Base-by-base conservation (phyloP, 768 basidiomycete genomes). In the Suillus subluteus region DNA sequence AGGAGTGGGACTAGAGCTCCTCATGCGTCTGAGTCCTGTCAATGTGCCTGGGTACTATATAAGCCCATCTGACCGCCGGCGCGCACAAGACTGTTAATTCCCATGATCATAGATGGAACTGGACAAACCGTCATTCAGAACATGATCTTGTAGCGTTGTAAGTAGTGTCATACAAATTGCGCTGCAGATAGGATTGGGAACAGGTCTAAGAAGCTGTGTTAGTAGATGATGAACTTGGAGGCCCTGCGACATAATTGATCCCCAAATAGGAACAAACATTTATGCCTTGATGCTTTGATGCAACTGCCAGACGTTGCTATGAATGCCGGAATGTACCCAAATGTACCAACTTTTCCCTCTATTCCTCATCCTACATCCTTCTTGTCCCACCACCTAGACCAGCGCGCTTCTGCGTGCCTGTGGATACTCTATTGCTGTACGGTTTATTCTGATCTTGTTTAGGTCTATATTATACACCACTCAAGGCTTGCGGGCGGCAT, bases 221-320 rank as follows among this genome's bases (percentile, higher is more conserved):
- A 46, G 40, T 30, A 46, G 40, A 35, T 65, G 61, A 63, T 65
- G 32, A 65, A 26, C 37, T 37, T 37, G 21, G 11, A 63, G 46
- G 62, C 62, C 62, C 16, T 48, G 58, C 58, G 26, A 30, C 23
- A n/a, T 52, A 23, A n/a, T 9, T 67, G 62, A 65, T 62, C 26
- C 4, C 58, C 40, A 41, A 40, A 63, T 11, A 75, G 67, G 68
- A 37, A 55, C 65, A 70, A 64, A 61, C 26, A 30, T 41, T 54
- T 55, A 43, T 58, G 54, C 38, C 55, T 23, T 76, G 70, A 75
- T 77, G 67, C 58, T 66, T 54, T 66, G 65, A 66, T 66, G 58
- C 58, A 66, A 52, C 67, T 58, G 68, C 64, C 66, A 58, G 59
- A 64, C 68, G 73, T 71, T 70, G 67, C 72, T 30, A 70, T 69